Conservation (phyloP, 257 asterid genomes). For the Marsdenia floribunda region DNA sequence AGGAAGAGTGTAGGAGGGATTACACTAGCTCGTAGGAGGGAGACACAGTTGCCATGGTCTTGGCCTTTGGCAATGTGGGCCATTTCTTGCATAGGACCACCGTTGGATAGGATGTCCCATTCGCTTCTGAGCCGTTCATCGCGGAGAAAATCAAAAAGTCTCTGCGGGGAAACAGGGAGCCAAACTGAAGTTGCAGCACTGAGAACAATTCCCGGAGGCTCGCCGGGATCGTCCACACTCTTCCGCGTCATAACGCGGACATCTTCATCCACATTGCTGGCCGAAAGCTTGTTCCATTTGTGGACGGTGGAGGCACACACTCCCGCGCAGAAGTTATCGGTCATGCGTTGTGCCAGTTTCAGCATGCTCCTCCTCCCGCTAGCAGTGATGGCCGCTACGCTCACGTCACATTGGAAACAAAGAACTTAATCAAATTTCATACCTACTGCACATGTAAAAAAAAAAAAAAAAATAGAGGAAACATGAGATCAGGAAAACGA, state of each 20-base stretch:
- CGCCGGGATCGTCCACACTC: conserved; percentile 83
- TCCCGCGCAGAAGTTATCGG: conserved; percentile 82
- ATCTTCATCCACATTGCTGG: conserved; percentile 71
- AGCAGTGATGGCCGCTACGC: conserved; percentile 49
- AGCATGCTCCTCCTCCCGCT: conserved; percentile 85
- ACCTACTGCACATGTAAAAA: no score
- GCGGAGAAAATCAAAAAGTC: conserved; percentile 75
- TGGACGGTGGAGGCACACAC: conserved; percentile 90
- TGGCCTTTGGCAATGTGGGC: conserved; percentile 87
- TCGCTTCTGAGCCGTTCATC: conserved; percentile 74
- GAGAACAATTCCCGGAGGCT: conserved; percentile 81
- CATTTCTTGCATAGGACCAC: conserved; percentile 97
- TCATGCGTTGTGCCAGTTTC: conserved; percentile 95
- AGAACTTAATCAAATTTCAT: no score
- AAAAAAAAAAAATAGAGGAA: no score
- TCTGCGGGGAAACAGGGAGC: conserved; percentile 70
- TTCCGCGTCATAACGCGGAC: conserved; percentile 83
- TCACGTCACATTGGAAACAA: no score
- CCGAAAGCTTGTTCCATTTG: conserved; percentile 71
- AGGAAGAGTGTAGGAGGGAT: conserved; percentile 17
- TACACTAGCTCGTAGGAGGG: conserved; percentile 83
- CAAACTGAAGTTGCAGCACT: conserved; percentile 91
- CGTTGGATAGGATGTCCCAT: conserved; percentile 92
- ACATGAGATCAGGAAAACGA: no score
- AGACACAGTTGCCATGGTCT: conserved; percentile 83